These are phyloP conservation scores for Monosporascus sp. DNA, from an alignment of 2,329 filamentous ascomycete genomes.

Conservation along the genomic window DNA sequence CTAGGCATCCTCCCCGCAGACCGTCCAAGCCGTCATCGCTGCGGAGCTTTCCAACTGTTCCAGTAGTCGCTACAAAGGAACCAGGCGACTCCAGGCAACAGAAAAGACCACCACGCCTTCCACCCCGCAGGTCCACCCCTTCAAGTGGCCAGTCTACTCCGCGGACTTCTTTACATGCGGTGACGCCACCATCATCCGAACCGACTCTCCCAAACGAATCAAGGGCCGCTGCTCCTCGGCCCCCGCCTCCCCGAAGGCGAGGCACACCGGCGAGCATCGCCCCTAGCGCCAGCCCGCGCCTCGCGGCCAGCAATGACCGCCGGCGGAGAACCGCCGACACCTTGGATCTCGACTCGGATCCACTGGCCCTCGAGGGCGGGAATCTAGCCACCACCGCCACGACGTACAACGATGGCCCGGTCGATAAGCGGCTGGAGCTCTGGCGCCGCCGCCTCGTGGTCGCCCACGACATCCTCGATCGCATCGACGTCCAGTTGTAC, in stretches of 20 bases:
- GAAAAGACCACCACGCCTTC: slow-evolving; percentile 26
- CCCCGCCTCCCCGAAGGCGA: slow-evolving; percentile 42
- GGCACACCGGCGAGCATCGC: slow-evolving; percentile 32
- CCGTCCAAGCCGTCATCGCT: slow-evolving; percentile 54
- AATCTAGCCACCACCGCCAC: slow-evolving; percentile 7
- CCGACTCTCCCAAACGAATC: slow-evolving; percentile 4
- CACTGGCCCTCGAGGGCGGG: slow-evolving; percentile 26
- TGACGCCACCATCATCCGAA: slow-evolving; percentile 28
- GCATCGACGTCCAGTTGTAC: slow-evolving; percentile 60
- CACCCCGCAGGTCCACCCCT: slow-evolving; percentile 29
- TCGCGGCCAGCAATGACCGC: slow-evolving; percentile 9
- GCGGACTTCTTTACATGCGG: slow-evolving; percentile 26
- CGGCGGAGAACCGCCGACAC: slow-evolving; percentile 32
- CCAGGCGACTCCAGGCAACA: slow-evolving; percentile 1
- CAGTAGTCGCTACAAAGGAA: slow-evolving; percentile 9
- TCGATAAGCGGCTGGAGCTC: slow-evolving; percentile 59
- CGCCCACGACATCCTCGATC: slow-evolving; percentile 57
- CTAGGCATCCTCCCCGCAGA: slow-evolving; percentile 41
- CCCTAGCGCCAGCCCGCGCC: slow-evolving; percentile 25
- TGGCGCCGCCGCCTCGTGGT: slow-evolving; percentile 64
- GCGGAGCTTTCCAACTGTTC: slow-evolving; percentile 32
- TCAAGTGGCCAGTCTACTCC: slow-evolving; percentile 10
- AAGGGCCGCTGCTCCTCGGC: slow-evolving; percentile 28
- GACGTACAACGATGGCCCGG: slow-evolving; percentile 34
- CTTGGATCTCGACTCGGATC: slow-evolving; percentile 33